Base-by-base conservation (phyloP, 257 asterid genomes). In the Euphrasia confusa region DNA sequence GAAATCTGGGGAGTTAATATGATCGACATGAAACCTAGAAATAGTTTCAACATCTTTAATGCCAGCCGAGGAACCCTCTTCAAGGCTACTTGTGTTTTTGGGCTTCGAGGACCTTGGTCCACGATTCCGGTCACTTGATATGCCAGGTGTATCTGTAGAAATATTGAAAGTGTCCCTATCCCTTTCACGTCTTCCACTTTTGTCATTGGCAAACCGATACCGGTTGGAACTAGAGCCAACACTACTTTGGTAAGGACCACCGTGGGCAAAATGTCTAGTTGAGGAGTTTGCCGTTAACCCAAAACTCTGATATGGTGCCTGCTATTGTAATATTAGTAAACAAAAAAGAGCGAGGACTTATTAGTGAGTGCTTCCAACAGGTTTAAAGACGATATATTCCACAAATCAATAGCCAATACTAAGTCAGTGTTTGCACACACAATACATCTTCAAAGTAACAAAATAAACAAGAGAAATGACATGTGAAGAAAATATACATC, bases 51-150 rank as follows among this genome's bases (percentile, higher is more conserved):
- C 79, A 70, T 79, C 90, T 68, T 75, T 85, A 67, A 72, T 71
- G 60, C 72, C 84, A 61, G 84, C 73, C 10, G 87, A 72, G n/a
- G 89, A 73, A 59, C 74, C 86, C 33, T 87, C 97, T 63, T 87
- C 97, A 28, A 83, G 58, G 39, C 75, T 65, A 70, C 48, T 82
- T 77, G 79, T 87, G 79, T 63, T 74, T 72, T 76, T 87, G 39
- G 88, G 89, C 78, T 84, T 93, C 62, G 80, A 80, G 72, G 96
- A 89, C 79, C 99, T 87, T n/a, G 97, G 97, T 49, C 99, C 99
- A 68, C 96, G 76, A 75, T 89, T 89, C 57, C 95, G 87, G 63
- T 89, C 97, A 73, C 78, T 82, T 53, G 89, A 65, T 54, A 75
- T 60, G 68, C 90, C 94, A 61, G 81, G 74, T 58, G 84, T 71